These are phyloP conservation scores for Mycena polygramma DNA, from an alignment of 768 basidiomycete genomes.

Conservation along the genomic window DNA sequence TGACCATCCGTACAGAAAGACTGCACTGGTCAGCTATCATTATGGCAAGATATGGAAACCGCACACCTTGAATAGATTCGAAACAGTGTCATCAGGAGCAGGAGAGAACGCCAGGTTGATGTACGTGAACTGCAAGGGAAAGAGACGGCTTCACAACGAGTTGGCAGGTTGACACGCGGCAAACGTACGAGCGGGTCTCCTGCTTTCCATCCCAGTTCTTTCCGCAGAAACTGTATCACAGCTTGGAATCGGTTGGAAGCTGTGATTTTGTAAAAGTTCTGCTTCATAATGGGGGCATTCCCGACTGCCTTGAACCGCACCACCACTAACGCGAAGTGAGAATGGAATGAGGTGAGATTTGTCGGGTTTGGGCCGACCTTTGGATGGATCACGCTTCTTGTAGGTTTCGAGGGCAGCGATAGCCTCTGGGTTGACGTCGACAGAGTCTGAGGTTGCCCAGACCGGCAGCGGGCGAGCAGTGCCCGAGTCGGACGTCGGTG, in stretches of 20 bases:
- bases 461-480: constrained; percentile 49
- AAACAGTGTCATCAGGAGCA: constrained; percentile 85
- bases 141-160: constrained; percentile 42
- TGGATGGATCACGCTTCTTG: constrained; percentile 86
- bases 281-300: constrained; percentile 98
- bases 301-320: constrained; percentile 98
- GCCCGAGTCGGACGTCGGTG: constrained; percentile 41
- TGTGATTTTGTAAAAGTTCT: constrained; percentile 98
- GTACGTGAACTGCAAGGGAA: constrained; percentile 64
- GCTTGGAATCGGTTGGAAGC: constrained; percentile 95
- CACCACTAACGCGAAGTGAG: constrained; percentile 71
- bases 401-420: constrained; percentile 85
- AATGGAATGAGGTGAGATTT: not conserved
- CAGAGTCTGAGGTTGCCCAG: constrained; percentile 46
- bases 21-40: constrained; percentile 50
- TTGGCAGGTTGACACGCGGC: not conserved
- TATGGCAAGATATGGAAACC: not conserved
- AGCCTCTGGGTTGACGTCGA: constrained; percentile 59
- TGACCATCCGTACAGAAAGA: constrained; percentile 91
- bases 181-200: constrained; percentile 86
- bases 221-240: constrained; percentile 92
- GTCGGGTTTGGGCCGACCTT: constrained; percentile 62
- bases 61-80: constrained; percentile 79
- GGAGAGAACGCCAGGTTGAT: constrained; percentile 84
- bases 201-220: constrained; percentile 88